These are phyloP conservation scores for Lentinus brumalis DNA, from an alignment of 768 basidiomycete genomes.

Conservation along the genomic window DNA sequence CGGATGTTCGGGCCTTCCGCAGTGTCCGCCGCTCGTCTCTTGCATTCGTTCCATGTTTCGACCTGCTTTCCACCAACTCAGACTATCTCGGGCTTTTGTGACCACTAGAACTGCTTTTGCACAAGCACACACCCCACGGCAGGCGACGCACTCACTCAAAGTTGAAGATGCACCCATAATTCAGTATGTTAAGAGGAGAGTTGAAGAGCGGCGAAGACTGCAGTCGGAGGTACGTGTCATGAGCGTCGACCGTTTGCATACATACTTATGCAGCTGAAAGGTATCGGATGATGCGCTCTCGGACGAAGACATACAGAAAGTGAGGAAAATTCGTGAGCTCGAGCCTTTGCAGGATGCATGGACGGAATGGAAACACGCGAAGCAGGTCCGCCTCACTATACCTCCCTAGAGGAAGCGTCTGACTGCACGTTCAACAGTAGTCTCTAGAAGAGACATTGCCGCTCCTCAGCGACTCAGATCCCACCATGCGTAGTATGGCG, in stretches of 20 bases:
- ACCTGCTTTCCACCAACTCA: not conserved
- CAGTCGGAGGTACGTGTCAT: slow-evolving; percentile 21
- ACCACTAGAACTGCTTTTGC: not conserved
- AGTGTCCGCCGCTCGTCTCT: no score
- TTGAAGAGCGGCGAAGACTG: slow-evolving; percentile 25
- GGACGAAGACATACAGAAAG: slow-evolving; percentile 53
- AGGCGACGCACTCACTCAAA: not conserved
- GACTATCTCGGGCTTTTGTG: not conserved
- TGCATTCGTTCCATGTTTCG: slow-evolving; percentile 7
- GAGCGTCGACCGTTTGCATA: no score
- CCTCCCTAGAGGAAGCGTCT: not conserved
- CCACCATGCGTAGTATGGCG: slow-evolving; percentile 74
- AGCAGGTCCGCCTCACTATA: slow-evolving; percentile 47
- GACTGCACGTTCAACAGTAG: slow-evolving; percentile 44
- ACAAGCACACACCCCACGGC: slow-evolving; percentile 7
- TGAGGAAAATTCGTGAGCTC: slow-evolving; percentile 67
- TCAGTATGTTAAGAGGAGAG: slow-evolving; percentile 23
- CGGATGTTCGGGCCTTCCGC: no score
- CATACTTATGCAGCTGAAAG: slow-evolving; percentile 31
- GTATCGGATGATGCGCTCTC: slow-evolving; percentile 55
- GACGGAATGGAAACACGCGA: slow-evolving; percentile 59
- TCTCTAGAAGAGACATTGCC: slow-evolving; percentile 61
- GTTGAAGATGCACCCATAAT: slow-evolving; percentile 25
- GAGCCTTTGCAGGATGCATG: slow-evolving; percentile 71
- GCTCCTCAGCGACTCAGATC: slow-evolving; percentile 74